These are phyloP conservation scores for Russula emetica DNA, from an alignment of 768 basidiomycete genomes.

Conservation along the genomic window DNA sequence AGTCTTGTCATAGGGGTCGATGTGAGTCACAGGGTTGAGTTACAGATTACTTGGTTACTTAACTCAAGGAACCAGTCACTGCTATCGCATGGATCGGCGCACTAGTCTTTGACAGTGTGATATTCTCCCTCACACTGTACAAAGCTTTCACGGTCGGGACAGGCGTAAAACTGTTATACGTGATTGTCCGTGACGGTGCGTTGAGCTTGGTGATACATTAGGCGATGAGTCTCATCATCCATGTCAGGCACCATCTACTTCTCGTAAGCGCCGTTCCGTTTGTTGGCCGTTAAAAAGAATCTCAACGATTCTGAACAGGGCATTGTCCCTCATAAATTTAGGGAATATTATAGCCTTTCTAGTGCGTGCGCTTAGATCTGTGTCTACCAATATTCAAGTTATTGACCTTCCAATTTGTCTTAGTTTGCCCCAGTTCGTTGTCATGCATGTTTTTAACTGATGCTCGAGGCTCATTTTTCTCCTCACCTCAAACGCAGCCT, in stretches of 20 bases:
- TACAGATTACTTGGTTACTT: neutral
- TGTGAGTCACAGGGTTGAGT: neutral
- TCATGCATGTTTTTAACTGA: neutral
- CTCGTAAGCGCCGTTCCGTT: conserved; percentile 6
- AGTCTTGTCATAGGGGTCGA: conserved; percentile 1
- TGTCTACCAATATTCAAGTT: neutral
- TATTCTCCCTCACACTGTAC: conserved; percentile 20
- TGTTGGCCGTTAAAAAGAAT: neutral
- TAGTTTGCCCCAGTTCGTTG: conserved; percentile 18
- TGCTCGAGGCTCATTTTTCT: neutral
- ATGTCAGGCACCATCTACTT: conserved; percentile 19
- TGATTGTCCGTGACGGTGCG: conserved; percentile 22
- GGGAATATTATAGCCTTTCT: conserved; percentile 17
- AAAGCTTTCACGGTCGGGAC: conserved; percentile 15
- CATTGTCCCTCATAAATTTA: conserved; percentile 13
- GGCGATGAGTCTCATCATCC: neutral
- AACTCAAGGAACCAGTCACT: neutral
- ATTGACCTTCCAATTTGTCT: neutral
- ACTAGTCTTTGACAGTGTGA: conserved; percentile 4
- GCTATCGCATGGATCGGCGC: conserved; percentile 16
- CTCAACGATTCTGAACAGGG: neutral
- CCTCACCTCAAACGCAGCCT: neutral
- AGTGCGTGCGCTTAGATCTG: conserved; percentile 6
- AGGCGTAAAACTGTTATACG: conserved; percentile 9
- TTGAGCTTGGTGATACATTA: neutral